These are phyloP conservation scores for Geotrichum bryndzae DNA, from an alignment of 1,139 yeast genomes.

Conservation along the genomic window DNA sequence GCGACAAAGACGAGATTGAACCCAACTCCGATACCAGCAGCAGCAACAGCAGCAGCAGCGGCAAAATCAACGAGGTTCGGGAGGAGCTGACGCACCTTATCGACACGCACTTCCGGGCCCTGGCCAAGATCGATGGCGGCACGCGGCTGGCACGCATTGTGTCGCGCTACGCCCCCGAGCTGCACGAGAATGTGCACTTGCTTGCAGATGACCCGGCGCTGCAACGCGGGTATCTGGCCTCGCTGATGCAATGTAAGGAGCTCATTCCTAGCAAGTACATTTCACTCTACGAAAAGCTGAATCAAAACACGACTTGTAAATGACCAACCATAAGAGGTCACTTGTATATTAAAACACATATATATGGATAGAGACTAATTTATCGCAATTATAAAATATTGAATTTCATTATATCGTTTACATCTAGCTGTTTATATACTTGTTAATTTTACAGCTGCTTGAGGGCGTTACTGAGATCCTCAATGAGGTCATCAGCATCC, in stretches of 20 bases:
- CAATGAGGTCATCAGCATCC: slow-evolving; percentile 62
- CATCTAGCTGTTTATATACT: too few relatives aligned
- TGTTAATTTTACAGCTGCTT: slow-evolving; percentile 8
- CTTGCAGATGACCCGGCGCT: background rate
- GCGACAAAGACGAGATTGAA: background rate
- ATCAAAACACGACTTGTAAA: background rate
- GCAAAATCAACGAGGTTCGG: background rate
- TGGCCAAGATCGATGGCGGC: background rate
- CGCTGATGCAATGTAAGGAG: background rate
- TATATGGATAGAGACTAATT: too few relatives aligned
- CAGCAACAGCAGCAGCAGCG: background rate
- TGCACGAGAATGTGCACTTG: background rate
- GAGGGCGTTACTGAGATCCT: slow-evolving; percentile 52
- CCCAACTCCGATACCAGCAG: background rate
- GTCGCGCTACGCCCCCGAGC: background rate
- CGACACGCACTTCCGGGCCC: background rate
- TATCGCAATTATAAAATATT: too few relatives aligned
- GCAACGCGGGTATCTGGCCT: background rate
- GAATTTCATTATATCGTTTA: too few relatives aligned
- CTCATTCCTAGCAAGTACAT: background rate
- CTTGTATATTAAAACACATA: too few relatives aligned
- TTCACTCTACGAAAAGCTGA: background rate
- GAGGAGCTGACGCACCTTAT: background rate
- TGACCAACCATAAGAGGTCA: too few relatives aligned
- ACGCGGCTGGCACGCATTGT: background rate